Evolutionary conservation across 352 stramenopile species (phyloP).

Genomic region (Phytophthora syringae): DNA sequence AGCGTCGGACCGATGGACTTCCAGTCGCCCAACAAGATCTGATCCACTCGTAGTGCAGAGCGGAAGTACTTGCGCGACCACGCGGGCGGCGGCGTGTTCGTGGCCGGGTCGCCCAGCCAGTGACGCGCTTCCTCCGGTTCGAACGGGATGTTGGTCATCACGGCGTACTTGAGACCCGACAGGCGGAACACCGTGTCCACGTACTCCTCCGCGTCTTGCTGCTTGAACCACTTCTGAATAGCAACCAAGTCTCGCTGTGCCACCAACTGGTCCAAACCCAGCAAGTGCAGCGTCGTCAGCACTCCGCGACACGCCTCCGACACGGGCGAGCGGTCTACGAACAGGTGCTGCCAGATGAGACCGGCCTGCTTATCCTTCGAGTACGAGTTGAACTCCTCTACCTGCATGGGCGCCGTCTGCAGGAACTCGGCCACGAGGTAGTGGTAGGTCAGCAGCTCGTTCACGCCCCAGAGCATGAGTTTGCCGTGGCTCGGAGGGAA

Average conservation of each 20-base stretch:
- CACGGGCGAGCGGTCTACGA: conserved; percentile 86
- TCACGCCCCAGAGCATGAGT: conserved; percentile 93
- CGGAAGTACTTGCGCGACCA: conserved; percentile 83
- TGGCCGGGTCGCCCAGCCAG: conserved; percentile 55
- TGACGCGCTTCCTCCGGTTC: conserved; percentile 59
- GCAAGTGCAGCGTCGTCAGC: conserved; percentile 82
- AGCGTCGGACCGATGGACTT: conserved; percentile 71
- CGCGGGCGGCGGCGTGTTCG: conserved; percentile 44
- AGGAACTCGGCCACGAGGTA: conserved; percentile 96
- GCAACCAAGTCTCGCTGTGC: conserved; percentile 73
- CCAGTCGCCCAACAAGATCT: conserved; percentile 90
- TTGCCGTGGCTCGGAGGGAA: conserved; percentile 91
- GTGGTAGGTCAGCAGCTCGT: conserved; percentile 96
- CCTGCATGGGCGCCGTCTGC: conserved; percentile 81
- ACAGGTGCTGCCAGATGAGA: conserved; percentile 93
- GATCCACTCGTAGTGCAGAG: conserved; percentile 92
- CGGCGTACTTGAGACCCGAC: conserved; percentile 86
- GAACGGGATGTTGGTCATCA: conserved; percentile 97
- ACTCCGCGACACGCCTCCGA: conserved; percentile 93
- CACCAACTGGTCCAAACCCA: conserved; percentile 79
- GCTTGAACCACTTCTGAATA: conserved; percentile 87
- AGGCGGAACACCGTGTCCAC: conserved; percentile 79
- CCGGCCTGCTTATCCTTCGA: conserved; percentile 82
- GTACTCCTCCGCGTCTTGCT: conserved; percentile 74
- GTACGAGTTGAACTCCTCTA: conserved; percentile 84